Base-by-base conservation (phyloP, 345 rosid species). In the Moricandia moricandioides region DNA sequence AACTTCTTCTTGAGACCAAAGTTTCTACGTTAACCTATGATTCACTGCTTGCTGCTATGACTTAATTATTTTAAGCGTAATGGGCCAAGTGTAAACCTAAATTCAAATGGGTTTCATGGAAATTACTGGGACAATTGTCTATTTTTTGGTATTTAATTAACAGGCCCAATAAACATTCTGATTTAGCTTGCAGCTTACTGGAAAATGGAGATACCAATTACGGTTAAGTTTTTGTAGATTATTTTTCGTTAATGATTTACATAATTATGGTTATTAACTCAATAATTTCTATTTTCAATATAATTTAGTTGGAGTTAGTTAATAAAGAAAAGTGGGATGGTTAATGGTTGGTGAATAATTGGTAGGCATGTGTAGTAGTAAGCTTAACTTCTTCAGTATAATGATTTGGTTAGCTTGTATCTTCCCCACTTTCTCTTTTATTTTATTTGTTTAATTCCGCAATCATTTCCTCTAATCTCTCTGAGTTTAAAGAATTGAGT, bases 1-100 rank as follows among this genome's bases (percentile, higher is more conserved):
- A 84, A 81, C 91, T 47, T 76, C 89, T n/a, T 80, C 85, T 7
- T 86, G 70, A 78, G 0, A 8, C 31, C 17, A 21, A 21, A 21
- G 24, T 21, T 21, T 21, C 24, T 21, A 21, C 24, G 24, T 21
- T 21, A 21, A 21, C 24, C 24, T 21, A 21, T 21, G 24, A 21
- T 21, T 21, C 24, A 21, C 24, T 21, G 24, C 24, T 21, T 21
- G 24, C 24, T 21, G 24, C 24, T 21, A 21, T 21, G 24, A 21
- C 24, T 21, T 21, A 21, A 21, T 21, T 21, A 21, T 21, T 21
- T 21, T 21, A 21, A 21, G 24, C 24, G 24, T 21, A 21, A 21
- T 21, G 24, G 24, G 24, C 24, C 24, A 21, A 21, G 24, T 21
- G 24, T 21, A 21, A 21, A 21, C 24, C 24, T 21, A 21, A 21